These are phyloP conservation scores for Cerioporus squamosus DNA, from an alignment of 1,284 basidiomycete species.

Conservation along the genomic window DNA sequence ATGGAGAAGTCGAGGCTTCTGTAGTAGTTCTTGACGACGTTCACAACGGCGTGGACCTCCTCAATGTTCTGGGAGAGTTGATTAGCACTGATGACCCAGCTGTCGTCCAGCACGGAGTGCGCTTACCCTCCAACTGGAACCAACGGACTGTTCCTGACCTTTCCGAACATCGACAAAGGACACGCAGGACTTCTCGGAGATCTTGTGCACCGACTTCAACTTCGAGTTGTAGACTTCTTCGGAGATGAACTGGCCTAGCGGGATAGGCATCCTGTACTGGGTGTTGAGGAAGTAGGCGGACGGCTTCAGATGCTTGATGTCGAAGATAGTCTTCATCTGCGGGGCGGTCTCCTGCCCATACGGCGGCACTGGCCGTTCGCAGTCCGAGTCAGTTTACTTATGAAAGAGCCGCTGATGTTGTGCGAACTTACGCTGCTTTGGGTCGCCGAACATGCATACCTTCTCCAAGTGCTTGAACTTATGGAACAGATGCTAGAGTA, in stretches of 20 bases:
- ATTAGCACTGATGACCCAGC: background rate
- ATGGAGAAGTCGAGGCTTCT: conserved; percentile 48
- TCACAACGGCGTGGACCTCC: conserved; percentile 43
- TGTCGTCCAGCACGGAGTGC: background rate
- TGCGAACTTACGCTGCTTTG: conserved; percentile 45
- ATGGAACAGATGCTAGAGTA: conserved; percentile 40
- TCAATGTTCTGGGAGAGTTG: conserved; percentile 42
- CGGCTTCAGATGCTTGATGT: conserved; percentile 42
- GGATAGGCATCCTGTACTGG: conserved; percentile 50
- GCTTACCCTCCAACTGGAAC: conserved; percentile 49
- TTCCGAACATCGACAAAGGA: conserved; percentile 46
- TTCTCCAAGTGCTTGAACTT: conserved; percentile 37
- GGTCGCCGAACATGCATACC: conserved; percentile 51
- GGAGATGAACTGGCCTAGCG: conserved; percentile 54
- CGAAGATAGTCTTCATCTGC: conserved; percentile 48
- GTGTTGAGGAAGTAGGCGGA: conserved; percentile 41
- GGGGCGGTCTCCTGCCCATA: conserved; percentile 45
- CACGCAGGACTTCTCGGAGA: conserved; percentile 30
- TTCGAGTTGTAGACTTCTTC: conserved; percentile 42
- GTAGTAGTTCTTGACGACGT: conserved; percentile 43
- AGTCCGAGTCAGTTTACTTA: background rate
- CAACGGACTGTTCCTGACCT: conserved; percentile 41
- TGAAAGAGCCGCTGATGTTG: too few relatives aligned
- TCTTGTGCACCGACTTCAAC: conserved; percentile 41
- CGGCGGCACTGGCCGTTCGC: conserved; percentile 47